phyloP scores from a whole-genome alignment of 306 rosid genomes.

The Quercus cerris region DNA sequence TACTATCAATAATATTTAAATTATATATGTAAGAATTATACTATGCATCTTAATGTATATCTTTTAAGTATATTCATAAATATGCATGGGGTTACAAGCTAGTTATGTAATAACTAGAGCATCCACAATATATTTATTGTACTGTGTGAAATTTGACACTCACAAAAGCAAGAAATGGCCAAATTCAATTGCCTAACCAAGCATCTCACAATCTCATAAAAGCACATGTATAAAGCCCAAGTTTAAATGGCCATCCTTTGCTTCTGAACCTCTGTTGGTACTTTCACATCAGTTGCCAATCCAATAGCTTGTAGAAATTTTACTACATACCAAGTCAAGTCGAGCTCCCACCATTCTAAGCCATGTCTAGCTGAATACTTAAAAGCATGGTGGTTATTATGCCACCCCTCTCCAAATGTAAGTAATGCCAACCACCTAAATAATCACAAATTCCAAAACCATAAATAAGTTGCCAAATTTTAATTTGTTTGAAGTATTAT shows the following conservation, averaged over 20 bases:
- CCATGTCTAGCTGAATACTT: conserved; percentile 92
- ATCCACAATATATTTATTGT: too few relatives aligned
- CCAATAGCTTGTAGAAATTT: conserved; percentile 64
- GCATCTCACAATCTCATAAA: background rate
- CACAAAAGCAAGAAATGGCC: too few relatives aligned
- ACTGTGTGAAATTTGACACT: too few relatives aligned
- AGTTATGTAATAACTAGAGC: too few relatives aligned
- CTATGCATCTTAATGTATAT: too few relatives aligned
- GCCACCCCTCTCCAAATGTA: conserved; percentile 95
- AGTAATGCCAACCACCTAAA: conserved; percentile 83
- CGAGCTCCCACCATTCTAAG: conserved; percentile 87
- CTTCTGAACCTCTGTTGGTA: conserved; percentile 58
- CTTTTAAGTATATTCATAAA: too few relatives aligned
- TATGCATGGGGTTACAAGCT: too few relatives aligned
- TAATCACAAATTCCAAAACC: background rate
- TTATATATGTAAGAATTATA: too few relatives aligned
- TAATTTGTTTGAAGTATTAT: background rate
- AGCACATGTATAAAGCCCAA: background rate
- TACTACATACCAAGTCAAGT: conserved; percentile 81
- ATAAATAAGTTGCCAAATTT: background rate
- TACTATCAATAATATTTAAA: too few relatives aligned
- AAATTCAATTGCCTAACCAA: background rate
- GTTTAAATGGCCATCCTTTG: conserved; percentile 43
- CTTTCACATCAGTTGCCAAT: conserved; percentile 70
- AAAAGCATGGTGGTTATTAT: conserved; percentile 91